Conservation (phyloP, 345 rosid species). For the Isatis tinctoria region DNA sequence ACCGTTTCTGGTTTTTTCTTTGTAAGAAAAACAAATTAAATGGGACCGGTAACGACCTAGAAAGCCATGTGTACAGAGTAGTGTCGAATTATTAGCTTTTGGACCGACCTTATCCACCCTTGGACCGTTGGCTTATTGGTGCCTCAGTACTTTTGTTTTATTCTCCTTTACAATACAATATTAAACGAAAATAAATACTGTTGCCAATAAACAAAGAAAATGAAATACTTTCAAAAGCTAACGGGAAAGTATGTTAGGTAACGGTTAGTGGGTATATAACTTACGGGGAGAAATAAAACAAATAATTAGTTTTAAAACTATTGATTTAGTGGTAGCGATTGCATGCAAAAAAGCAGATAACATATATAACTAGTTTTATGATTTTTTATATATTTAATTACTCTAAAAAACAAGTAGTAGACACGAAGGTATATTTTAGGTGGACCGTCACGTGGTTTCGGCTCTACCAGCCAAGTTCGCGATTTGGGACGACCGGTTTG, state of each 20-base stretch:
- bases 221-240: not conserved
- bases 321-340: not conserved
- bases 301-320: not conserved
- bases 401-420: not conserved
- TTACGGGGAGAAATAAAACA: not conserved
- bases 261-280: slow-evolving; percentile 25
- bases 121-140: slow-evolving; percentile 11
- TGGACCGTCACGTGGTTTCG: slow-evolving; percentile 12
- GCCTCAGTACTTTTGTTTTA: slow-evolving; percentile 1
- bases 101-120: slow-evolving; percentile 32
- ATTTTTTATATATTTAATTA: not conserved
- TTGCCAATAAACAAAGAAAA: not conserved
- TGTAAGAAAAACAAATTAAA: not conserved
- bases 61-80: slow-evolving; percentile 26
- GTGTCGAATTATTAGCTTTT: slow-evolving; percentile 25
- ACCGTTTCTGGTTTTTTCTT: not conserved
- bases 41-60: slow-evolving; percentile 18
- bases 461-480: not conserved
- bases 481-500: not conserved
- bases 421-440: not conserved
- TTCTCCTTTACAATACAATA: not conserved
- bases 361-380: not conserved
- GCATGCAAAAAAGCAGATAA: not conserved
- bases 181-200: not conserved
- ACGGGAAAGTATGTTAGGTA: slow-evolving; percentile 10